Conservation (phyloP, 495 filamentous ascomycete species). For the Aspergillus bertholletiae region DNA sequence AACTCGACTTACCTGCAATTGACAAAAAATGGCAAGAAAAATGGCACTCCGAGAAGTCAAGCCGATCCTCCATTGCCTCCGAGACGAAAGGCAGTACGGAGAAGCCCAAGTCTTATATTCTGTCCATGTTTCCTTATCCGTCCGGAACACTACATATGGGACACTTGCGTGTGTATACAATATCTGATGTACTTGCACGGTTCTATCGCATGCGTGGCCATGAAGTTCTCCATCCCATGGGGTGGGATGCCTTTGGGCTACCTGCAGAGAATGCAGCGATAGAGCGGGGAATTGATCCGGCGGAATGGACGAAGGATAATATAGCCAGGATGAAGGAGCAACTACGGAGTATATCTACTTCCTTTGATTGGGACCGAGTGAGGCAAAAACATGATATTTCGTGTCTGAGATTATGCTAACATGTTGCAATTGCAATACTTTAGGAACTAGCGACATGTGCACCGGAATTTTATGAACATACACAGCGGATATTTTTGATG, state of each 20-base stretch:
- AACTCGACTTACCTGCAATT: constrained; percentile 60
- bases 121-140: constrained; percentile 93
- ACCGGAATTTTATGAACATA: constrained; percentile 83
- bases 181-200: constrained; percentile 78
- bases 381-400: constrained; percentile 19
- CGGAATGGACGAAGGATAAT: constrained; percentile 73
- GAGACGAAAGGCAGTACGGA: constrained; percentile 3
- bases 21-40: constrained; percentile 72
- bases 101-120: constrained; percentile 65
- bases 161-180: constrained; percentile 85
- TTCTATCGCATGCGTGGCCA: constrained; percentile 74
- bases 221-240: constrained; percentile 81
- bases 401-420: constrained; percentile 2
- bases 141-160: constrained; percentile 88
- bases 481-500: constrained; percentile 77
- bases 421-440: neutral
- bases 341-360: constrained; percentile 67
- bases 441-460: constrained; percentile 83
- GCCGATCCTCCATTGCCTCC: constrained; percentile 7
- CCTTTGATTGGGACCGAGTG: constrained; percentile 81
- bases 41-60: constrained; percentile 39
- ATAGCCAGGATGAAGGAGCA: constrained; percentile 83
- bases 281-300: constrained; percentile 74
- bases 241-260: constrained; percentile 90
- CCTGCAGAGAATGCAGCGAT: constrained; percentile 95